These are phyloP conservation scores for Leccinum pseudoinsigne DNA, from an alignment of 1,284 basidiomycete species.

Conservation along the genomic window DNA sequence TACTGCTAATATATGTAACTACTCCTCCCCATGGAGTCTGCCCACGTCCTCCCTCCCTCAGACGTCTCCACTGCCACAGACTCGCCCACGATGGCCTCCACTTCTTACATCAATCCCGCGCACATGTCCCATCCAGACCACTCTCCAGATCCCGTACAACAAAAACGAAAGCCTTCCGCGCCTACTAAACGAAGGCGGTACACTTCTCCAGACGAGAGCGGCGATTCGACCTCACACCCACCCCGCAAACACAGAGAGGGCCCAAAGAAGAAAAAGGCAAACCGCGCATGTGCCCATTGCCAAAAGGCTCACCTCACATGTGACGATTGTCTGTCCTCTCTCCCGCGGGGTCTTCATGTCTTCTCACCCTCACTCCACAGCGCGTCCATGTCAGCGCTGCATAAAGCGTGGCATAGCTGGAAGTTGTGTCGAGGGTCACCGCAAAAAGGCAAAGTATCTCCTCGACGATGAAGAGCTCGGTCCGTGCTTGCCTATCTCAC, in stretches of 20 bases:
- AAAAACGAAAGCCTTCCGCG: constrained; percentile 16
- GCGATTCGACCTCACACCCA: constrained; percentile 44
- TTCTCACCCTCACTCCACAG: constrained; percentile 43
- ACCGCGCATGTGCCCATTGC: constrained; percentile 91
- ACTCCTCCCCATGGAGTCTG: constrained; percentile 12
- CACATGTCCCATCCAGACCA: constrained; percentile 26
- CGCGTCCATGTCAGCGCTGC: constrained; percentile 93
- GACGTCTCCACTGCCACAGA: constrained; percentile 5
- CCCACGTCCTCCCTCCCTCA: constrained; percentile 7
- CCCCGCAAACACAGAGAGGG: constrained; percentile 60
- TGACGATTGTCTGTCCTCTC: constrained; percentile 78
- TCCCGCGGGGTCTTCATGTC: constrained; percentile 9
- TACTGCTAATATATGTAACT: constrained; percentile 16
- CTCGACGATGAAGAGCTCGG: constrained; percentile 91
- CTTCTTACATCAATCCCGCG: constrained; percentile 28
- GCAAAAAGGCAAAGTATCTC: constrained; percentile 98
- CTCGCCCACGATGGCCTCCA: constrained; percentile 11
- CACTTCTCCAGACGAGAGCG: constrained; percentile 46
- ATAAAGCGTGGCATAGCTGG: constrained; percentile 90
- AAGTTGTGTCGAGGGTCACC: constrained; percentile 90
- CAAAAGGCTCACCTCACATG: constrained; percentile 97
- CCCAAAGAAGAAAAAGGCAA: constrained; percentile 91
- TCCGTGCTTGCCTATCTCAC: constrained; percentile 40
- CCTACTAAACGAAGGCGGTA: constrained; percentile 44
- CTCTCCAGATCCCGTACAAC: constrained; percentile 7